These are phyloP conservation scores for Suhomyces panamericanus DNA, from an alignment of 1,139 yeast species.

Conservation along the genomic window DNA sequence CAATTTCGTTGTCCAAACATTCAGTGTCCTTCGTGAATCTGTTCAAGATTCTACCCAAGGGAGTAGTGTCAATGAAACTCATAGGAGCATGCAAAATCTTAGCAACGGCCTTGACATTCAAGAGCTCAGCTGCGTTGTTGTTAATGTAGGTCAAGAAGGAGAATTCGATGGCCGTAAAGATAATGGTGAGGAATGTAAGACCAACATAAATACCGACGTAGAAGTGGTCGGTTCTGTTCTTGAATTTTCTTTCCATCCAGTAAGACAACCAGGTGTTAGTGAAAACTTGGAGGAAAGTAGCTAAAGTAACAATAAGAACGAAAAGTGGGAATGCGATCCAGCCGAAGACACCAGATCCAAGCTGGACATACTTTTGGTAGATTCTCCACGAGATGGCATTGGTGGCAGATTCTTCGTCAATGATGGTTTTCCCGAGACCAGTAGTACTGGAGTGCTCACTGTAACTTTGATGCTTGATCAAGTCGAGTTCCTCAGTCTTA, in stretches of 20 bases:
- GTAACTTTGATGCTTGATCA: conserved; percentile 10
- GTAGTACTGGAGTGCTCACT: conserved; percentile 4
- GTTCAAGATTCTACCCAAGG: conserved; percentile 47
- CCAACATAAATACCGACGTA: conserved; percentile 34
- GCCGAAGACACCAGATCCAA: conserved; percentile 55
- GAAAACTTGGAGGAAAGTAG: conserved; percentile 29
- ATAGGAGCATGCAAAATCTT: conserved; percentile 46
- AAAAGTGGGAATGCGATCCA: conserved; percentile 36
- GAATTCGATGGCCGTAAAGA: conserved; percentile 53
- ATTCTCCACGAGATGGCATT: conserved; percentile 36
- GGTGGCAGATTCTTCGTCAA: conserved; percentile 41
- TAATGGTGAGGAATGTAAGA: conserved; percentile 39
- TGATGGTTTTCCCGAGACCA: conserved; percentile 27
- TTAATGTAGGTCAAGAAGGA: conserved; percentile 56
- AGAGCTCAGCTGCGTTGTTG: conserved; percentile 39
- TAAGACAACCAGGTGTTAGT: conserved; percentile 42
- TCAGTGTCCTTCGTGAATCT: conserved; percentile 59
- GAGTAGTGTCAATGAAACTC: conserved; percentile 48
- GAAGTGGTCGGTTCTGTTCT: conserved; percentile 18
- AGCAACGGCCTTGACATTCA: conserved; percentile 40
- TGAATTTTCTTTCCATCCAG: conserved; percentile 36
- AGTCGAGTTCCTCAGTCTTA: conserved; percentile 8
- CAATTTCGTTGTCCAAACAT: conserved; percentile 47
- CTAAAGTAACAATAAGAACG: conserved; percentile 20
- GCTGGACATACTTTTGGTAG: conserved; percentile 47